These are phyloP conservation scores for Aspergillus costaricaensis DNA, from an alignment of 2,329 filamentous ascomycete genomes.

Conservation along the genomic window DNA sequence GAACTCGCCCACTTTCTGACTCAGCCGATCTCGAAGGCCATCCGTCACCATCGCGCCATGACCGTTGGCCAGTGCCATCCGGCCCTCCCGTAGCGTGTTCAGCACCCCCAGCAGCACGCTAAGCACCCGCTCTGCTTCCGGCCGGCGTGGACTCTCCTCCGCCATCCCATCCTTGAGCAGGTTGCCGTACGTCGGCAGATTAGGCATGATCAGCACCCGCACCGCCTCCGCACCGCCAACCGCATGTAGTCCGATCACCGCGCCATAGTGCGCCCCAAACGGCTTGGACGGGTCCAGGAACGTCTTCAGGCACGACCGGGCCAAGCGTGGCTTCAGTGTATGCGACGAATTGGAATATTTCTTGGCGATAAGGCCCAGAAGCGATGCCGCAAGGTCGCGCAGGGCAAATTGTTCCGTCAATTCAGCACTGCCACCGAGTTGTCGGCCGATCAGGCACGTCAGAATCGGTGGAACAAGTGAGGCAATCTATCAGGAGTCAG, in stretches of 20 bases:
- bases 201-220: conserved; percentile 66
- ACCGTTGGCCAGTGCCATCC: conserved; percentile 43
- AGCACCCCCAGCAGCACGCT: conserved; percentile 59
- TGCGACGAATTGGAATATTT: conserved; percentile 81
- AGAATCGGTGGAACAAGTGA: conserved; percentile 81
- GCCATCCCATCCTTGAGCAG: conserved; percentile 59
- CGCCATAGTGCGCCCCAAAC: conserved; percentile 83
- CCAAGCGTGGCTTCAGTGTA: conserved; percentile 82
- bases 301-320: conserved; percentile 87
- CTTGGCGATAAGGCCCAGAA: conserved; percentile 75
- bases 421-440: conserved; percentile 64
- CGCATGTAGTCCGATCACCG: conserved; percentile 74
- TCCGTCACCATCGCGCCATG: conserved; percentile 38
- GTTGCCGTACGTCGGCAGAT: conserved; percentile 64
- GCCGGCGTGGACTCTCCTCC: conserved; percentile 52
- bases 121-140: conserved; percentile 64
- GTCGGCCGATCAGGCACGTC: conserved; percentile 84
- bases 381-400: conserved; percentile 78
- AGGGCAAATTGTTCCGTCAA: conserved; percentile 70
- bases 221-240: conserved; percentile 71
- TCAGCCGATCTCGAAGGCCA: conserved; percentile 40
- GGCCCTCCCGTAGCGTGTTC: conserved; percentile 54
- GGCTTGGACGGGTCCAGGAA: conserved; percentile 86
- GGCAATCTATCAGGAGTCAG: conserved; percentile 49
- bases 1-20: conserved; percentile 45